Percentiles rank a stretch among this genome's conserved stretches.
These are phyloP conservation scores for Monosporozyma unispora DNA, from an alignment of 805 yeast genomes.

Conservation along the genomic window DNA sequence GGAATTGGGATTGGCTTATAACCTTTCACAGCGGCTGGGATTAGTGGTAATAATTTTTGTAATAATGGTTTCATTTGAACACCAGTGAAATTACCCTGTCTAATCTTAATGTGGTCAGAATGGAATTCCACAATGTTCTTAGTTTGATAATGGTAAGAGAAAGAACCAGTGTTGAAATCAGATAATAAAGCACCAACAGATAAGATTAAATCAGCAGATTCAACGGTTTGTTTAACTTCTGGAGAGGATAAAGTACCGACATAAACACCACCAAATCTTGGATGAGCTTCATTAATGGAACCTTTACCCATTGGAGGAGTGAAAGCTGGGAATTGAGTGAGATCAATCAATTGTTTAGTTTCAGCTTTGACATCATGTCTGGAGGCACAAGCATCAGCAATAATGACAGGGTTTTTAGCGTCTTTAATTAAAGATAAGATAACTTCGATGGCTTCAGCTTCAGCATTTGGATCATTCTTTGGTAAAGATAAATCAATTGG, in stretches of 20 bases:
- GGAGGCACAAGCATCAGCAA: conserved; percentile 6
- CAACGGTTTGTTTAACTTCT: conserved; percentile 4
- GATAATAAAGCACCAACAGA: conserved; percentile 6
- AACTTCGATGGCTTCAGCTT: conserved; percentile 1
- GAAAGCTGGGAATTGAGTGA: conserved; percentile 6
- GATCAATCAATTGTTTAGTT: conserved; percentile 3
- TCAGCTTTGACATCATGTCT: conserved; percentile 4
- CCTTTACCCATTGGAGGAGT: conserved; percentile 7
- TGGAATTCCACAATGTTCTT: conserved; percentile 5
- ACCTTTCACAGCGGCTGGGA: not conserved
- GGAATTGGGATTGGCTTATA: conserved; percentile 3
- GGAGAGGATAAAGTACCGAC: conserved; percentile 6
- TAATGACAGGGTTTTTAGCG: conserved; percentile 5
- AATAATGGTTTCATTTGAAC: conserved; percentile 4
- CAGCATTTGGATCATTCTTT: conserved; percentile 2
- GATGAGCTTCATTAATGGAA: conserved; percentile 4
- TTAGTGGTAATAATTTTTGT: conserved; percentile 1
- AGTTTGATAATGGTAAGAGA: conserved; percentile 4
- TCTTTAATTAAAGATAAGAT: not conserved
- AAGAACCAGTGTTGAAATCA: conserved; percentile 6
- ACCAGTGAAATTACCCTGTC: conserved; percentile 2
- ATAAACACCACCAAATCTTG: conserved; percentile 6
- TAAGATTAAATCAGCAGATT: conserved; percentile 4
- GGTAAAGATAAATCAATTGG: conserved; percentile 4
- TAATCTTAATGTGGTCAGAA: conserved; percentile 4